phyloP scores from a whole-genome alignment of 2,329 filamentous ascomycete genomes.

The Parastagonospora avenae region DNA sequence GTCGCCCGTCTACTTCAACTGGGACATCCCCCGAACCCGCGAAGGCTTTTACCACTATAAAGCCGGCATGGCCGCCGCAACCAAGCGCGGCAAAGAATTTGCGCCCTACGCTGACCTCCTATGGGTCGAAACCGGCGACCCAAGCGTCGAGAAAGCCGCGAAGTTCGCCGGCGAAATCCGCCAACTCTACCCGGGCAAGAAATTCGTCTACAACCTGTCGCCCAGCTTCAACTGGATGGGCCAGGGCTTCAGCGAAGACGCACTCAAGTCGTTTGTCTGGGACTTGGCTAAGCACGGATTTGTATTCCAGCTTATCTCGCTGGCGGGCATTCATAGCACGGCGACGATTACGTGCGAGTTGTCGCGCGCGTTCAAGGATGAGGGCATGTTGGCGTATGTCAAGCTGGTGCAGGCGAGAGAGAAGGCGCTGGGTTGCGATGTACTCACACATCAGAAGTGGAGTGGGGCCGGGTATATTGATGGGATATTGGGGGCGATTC shows the following conservation, averaged over 20 bases:
- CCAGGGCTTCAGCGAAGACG: conserved; percentile 84
- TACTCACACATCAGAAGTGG: conserved; percentile 95
- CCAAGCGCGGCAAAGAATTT: conserved; percentile 90
- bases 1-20: conserved; percentile 78
- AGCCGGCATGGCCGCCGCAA: conserved; percentile 82
- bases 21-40: conserved; percentile 89
- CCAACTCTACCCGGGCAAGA: conserved; percentile 73
- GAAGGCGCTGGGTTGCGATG: conserved; percentile 88
- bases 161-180: conserved; percentile 79
- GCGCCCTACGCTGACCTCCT: conserved; percentile 91
- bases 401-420: conserved; percentile 86
- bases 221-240: conserved; percentile 99
- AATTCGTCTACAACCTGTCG: conserved; percentile 93
- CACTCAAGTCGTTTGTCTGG: conserved; percentile 92
- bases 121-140: conserved; percentile 96
- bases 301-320: conserved; percentile 67
- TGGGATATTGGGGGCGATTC: conserved; percentile 85
- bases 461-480: conserved; percentile 78
- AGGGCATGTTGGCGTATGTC: conserved; percentile 98
- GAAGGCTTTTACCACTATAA: conserved; percentile 94
- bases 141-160: conserved; percentile 76
- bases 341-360: conserved; percentile 74
- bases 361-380: conserved; percentile 78
- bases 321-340: conserved; percentile 67
- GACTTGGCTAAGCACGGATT: conserved; percentile 88